Percentiles rank a stretch among this genome's conserved stretches.
phyloP scores from a whole-genome alignment of 2,329 filamentous ascomycete genomes.

The Coleophoma eucalyptorum region DNA sequence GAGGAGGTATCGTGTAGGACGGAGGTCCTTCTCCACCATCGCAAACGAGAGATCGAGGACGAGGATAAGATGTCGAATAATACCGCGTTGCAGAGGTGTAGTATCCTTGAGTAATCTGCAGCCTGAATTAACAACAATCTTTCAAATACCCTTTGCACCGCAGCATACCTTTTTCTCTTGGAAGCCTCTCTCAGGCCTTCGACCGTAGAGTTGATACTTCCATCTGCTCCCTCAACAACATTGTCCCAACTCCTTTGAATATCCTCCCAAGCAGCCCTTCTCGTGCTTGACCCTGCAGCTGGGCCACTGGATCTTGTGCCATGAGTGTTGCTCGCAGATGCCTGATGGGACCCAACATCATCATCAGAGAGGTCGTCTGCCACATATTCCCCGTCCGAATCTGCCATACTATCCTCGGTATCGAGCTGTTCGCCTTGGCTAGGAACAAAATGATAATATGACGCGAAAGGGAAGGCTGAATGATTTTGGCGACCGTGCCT shows the following conservation, averaged over 20 bases:
- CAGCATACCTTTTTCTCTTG: conserved; percentile 68
- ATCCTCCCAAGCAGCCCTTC: conserved; percentile 60
- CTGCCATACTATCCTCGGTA: conserved; percentile 49
- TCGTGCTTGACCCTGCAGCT: conserved; percentile 20
- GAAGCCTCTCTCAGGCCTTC: conserved; percentile 75
- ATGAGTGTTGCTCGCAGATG: conserved; percentile 11
- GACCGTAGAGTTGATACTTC: conserved; percentile 67
- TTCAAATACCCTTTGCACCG: too few species aligned
- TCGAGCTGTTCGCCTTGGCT: too few species aligned
- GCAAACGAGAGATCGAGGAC: conserved; percentile 89
- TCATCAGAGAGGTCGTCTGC: conserved; percentile 61
- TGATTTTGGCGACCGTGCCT: too few species aligned
- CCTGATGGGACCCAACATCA: conserved; percentile 42
- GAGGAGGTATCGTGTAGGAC: conserved; percentile 81
- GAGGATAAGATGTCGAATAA: conserved; percentile 92
- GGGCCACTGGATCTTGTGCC: conserved; percentile 26
- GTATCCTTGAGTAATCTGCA: conserved; percentile 83
- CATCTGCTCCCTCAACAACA: conserved; percentile 75
- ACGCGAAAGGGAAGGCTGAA: too few species aligned
- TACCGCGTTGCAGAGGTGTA: conserved; percentile 90
- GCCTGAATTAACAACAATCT: not conserved
- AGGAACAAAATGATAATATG: too few species aligned
- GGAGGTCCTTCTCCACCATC: conserved; percentile 92
- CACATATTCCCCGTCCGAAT: conserved; percentile 70
- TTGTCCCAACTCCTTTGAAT: conserved; percentile 68